phyloP scores from a whole-genome alignment of 345 rosid species.

The Hypericum perforatum region DNA sequence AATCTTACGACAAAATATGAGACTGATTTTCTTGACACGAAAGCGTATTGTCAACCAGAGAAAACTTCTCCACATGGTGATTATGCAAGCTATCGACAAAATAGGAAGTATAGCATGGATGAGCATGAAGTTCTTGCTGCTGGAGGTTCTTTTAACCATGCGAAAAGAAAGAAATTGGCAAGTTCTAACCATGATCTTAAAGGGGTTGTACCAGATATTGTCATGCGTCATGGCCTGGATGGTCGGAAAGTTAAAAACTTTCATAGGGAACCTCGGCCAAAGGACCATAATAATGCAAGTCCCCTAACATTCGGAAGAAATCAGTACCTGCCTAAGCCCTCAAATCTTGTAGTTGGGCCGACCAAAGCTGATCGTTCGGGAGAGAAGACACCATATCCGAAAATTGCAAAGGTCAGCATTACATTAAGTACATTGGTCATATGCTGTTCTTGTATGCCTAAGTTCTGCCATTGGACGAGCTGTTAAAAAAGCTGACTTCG shows the following conservation, averaged over 20 bases:
- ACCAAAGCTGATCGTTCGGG: constrained; percentile 30
- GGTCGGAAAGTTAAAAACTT: constrained; percentile 23
- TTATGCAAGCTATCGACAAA: constrained; percentile 28
- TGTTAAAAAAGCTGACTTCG: constrained; percentile 2
- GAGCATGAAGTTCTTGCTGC: constrained; percentile 31
- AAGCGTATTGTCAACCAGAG: constrained; percentile 30
- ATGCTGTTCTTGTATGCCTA: neutral
- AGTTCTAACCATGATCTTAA: constrained; percentile 38
- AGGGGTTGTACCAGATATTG: constrained; percentile 32
- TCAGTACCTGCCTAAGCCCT: constrained; percentile 33
- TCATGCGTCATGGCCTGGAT: constrained; percentile 21
- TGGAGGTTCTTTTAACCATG: constrained; percentile 27
- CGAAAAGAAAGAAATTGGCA: constrained; percentile 24
- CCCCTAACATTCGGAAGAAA: constrained; percentile 26
- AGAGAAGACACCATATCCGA: constrained; percentile 35
- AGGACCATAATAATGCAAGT: constrained; percentile 20
- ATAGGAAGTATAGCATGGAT: constrained; percentile 28
- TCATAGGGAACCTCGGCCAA: constrained; percentile 22
- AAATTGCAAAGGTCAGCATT: constrained; percentile 33
- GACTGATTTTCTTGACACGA: constrained; percentile 34
- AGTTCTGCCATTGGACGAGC: neutral
- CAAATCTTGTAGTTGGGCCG: constrained; percentile 27
- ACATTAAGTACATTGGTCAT: neutral
- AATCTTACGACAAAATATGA: constrained; percentile 21
- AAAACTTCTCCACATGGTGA: constrained; percentile 27